These are phyloP conservation scores for Prunus fruticosa DNA, from an alignment of 306 rosid species.

Conservation along the genomic window DNA sequence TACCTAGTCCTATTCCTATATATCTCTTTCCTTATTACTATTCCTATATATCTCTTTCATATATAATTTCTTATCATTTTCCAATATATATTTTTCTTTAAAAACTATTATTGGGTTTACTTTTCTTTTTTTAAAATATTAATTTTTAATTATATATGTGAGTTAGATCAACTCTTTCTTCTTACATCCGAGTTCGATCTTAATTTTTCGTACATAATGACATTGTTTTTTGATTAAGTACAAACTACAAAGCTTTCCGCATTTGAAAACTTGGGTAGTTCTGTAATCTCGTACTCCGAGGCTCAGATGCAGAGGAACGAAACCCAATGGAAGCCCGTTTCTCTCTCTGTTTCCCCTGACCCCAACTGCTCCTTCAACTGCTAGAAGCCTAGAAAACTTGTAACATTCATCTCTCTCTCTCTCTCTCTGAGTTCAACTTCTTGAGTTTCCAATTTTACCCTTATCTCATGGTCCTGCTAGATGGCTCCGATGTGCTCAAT, in stretches of 20 bases:
- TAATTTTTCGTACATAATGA: no score
- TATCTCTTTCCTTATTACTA: no score
- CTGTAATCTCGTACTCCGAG: neutral
- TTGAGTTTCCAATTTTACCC: neutral
- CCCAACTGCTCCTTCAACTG: slow-evolving; percentile 18
- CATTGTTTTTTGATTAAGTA: neutral
- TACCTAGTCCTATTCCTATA: no score
- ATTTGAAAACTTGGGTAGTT: neutral
- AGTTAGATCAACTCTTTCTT: no score
- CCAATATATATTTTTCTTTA: no score
- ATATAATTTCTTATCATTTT: no score
- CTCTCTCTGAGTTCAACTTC: neutral
- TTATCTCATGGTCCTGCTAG: neutral
- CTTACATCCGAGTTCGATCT: no score
- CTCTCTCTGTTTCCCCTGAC: slow-evolving; percentile 10
- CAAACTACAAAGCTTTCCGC: neutral
- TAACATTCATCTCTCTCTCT: neutral
- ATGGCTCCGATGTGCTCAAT: slow-evolving; percentile 7
- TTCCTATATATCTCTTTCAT: no score
- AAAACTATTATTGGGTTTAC: no score
- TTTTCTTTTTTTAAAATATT: no score
- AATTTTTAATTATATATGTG: no score
- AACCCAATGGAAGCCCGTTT: slow-evolving; percentile 6
- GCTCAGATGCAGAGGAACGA: neutral
- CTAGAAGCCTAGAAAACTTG: slow-evolving; percentile 4